Evolutionary conservation across 805 yeast genomes (phyloP).

Genomic region (Candida sakaeoensis): DNA sequence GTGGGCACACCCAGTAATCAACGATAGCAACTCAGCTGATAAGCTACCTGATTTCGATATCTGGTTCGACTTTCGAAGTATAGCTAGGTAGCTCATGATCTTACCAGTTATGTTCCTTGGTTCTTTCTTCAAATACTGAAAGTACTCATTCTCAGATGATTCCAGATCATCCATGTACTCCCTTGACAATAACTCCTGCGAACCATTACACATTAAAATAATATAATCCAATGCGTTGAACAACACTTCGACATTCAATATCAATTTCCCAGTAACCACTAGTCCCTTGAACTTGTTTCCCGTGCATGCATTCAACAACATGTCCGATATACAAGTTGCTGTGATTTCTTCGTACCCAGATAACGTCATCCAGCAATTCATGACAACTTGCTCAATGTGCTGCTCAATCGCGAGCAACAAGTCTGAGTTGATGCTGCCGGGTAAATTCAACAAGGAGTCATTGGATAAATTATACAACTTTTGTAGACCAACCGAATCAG

Average conservation of each 20-base stretch:
- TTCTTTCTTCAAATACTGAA: slow-evolving; percentile 47
- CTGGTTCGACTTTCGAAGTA: slow-evolving; percentile 59
- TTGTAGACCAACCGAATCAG: slow-evolving; percentile 52
- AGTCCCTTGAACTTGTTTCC: slow-evolving; percentile 69
- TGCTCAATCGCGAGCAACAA: slow-evolving; percentile 58
- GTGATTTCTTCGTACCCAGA: slow-evolving; percentile 88
- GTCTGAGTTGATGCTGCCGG: slow-evolving; percentile 13
- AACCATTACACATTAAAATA: slow-evolving; percentile 17
- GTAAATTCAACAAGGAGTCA: slow-evolving; percentile 8
- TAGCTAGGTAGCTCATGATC: slow-evolving; percentile 82
- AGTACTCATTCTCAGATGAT: slow-evolving; percentile 18
- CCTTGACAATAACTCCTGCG: slow-evolving; percentile 3
- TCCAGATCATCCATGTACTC: slow-evolving; percentile 9
- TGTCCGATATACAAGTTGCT: slow-evolving; percentile 85
- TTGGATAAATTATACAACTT: slow-evolving; percentile 13
- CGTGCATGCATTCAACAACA: slow-evolving; percentile 80
- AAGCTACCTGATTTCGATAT: slow-evolving; percentile 38
- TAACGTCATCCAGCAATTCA: slow-evolving; percentile 79
- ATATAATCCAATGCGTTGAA: slow-evolving; percentile 70
- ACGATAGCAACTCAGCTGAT: slow-evolving; percentile 67
- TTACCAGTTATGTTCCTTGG: slow-evolving; percentile 88
- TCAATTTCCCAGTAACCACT: slow-evolving; percentile 64
- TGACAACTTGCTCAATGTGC: slow-evolving; percentile 53
- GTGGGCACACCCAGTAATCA: slow-evolving; percentile 90
- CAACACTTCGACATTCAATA: slow-evolving; percentile 68